Conservation (phyloP, 495 filamentous ascomycete species). For the Lasiosphaeris hirsuta region DNA sequence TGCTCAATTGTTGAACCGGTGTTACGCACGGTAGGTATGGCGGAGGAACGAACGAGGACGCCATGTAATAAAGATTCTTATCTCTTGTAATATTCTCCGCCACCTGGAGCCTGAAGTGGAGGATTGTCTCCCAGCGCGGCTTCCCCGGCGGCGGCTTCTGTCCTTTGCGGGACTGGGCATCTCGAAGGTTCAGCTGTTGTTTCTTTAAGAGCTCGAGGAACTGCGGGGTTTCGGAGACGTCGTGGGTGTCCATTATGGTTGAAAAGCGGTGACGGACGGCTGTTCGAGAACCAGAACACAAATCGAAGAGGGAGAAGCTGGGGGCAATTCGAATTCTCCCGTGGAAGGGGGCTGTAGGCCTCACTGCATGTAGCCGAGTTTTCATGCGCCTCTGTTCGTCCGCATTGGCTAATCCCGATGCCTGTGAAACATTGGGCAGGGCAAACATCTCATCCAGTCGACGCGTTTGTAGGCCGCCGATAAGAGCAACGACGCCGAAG, state of each 20-base stretch:
- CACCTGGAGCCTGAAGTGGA: neutral
- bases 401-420: too few relatives aligned
- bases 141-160: neutral
- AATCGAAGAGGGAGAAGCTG: too few relatives aligned
- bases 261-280: too few relatives aligned
- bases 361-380: too few relatives aligned
- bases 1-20: conserved; percentile 2
- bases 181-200: neutral
- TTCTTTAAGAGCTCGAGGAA: neutral
- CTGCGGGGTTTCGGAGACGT: conserved; percentile 1
- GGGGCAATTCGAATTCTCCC: too few relatives aligned
- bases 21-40: conserved; percentile 9
- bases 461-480: too few relatives aligned
- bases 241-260: conserved; percentile 5
- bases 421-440: too few relatives aligned
- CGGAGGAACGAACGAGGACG: conserved; percentile 5
- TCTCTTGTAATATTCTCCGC: neutral
- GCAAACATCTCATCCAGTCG: too few relatives aligned
- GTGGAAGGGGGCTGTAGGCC: too few relatives aligned
- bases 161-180: conserved; percentile 4
- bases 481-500: too few relatives aligned
- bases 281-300: too few relatives aligned
- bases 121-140: neutral
- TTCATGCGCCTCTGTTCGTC: too few relatives aligned
- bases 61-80: neutral